Base-by-base conservation (phyloP, 2,329 filamentous ascomycete species). In the Hymenoscyphus scutula region DNA sequence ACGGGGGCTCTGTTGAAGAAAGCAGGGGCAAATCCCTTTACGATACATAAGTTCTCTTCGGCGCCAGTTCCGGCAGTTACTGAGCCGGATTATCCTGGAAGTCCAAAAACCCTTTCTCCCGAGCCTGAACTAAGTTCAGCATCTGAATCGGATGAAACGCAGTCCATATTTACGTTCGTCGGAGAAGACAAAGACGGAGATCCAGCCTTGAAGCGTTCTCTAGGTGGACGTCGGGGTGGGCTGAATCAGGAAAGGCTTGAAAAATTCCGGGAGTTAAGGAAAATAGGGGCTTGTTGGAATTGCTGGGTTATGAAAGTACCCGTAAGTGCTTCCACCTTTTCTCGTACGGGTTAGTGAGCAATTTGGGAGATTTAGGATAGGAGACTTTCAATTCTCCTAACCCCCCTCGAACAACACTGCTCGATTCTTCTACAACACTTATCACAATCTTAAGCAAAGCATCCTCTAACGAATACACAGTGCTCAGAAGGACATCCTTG, bases 301-400 rank as follows among this genome's bases (percentile, higher is more conserved):
- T 69, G 68, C 48, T 69, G 68, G 66, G 65, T 58, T 1, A 63
- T 68, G 68, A 69, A 67, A 53, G 62, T 68, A 11, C 66, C 67
- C 2, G 67, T 67, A 13, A 62, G 65, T 58, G n/a, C 25, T 53
- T n/a, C 53, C 15, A 25, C 17, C 34, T 25, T 17, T 58, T 10
- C 2, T 15, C 8, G 6, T 8, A 29, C 25, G 6, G 27, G 4
- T 56, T 37, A 37, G 13, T 13, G 11, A 37, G 34, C 13, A 5
- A 13, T 37, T 37, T 37, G 17, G 34, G 29, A 32, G 10, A 5
- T 23, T 32, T 37, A 32, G 3, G 17, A 37, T 13, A 1, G 13
- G 34, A 37, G 34, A 15, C 5, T 37, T 13, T 37, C 17, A 37
- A 37, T 37, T 37, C 34, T 37, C 17, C 11, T 15, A 37, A 37